Percentiles rank a stretch among this genome's conserved stretches.
These are phyloP conservation scores for Cryomyces minteri DNA, from an alignment of 495 filamentous ascomycete genomes.

Conservation along the genomic window DNA sequence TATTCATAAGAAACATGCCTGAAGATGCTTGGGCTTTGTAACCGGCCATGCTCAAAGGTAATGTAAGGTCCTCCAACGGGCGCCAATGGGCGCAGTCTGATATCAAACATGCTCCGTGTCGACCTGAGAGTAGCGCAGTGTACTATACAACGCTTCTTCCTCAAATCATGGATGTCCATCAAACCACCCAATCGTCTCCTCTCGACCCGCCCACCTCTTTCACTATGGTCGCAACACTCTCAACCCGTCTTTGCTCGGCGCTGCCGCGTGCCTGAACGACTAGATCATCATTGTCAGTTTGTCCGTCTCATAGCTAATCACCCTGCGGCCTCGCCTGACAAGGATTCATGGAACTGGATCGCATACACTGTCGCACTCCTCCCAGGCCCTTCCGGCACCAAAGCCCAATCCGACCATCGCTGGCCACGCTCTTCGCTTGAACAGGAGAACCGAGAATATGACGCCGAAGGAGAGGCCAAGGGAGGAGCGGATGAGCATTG, in stretches of 20 bases:
- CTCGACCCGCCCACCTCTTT: too few relatives aligned
- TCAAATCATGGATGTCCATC: too few relatives aligned
- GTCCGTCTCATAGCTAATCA: neutral
- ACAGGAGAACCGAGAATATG: constrained; percentile 93
- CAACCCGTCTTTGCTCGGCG: constrained; percentile 12
- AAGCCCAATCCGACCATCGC: constrained; percentile 85
- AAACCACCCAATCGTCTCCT: too few relatives aligned
- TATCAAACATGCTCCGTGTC: too few relatives aligned
- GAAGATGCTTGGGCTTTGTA: too few relatives aligned
- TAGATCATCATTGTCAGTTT: constrained; percentile 2
- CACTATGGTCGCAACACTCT: constrained; percentile 10
- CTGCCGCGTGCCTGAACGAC: constrained; percentile 17
- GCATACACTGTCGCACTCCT: constrained; percentile 54
- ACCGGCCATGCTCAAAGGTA: too few relatives aligned
- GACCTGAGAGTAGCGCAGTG: too few relatives aligned
- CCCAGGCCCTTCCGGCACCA: constrained; percentile 87
- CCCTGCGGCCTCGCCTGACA: neutral
- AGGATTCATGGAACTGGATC: neutral
- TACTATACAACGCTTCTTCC: too few relatives aligned
- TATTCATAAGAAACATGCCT: too few relatives aligned
- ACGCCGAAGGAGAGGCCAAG: constrained; percentile 91
- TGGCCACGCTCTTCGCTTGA: constrained; percentile 94
- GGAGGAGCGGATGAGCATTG: constrained; percentile 83
- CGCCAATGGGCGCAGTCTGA: too few relatives aligned
- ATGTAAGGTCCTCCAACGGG: too few relatives aligned